A percentile compares a stretch with the other conserved stretches of the same genome.
phyloP scores from a whole-genome alignment of 768 basidiomycete genomes.

The Mycena chlorophos region DNA sequence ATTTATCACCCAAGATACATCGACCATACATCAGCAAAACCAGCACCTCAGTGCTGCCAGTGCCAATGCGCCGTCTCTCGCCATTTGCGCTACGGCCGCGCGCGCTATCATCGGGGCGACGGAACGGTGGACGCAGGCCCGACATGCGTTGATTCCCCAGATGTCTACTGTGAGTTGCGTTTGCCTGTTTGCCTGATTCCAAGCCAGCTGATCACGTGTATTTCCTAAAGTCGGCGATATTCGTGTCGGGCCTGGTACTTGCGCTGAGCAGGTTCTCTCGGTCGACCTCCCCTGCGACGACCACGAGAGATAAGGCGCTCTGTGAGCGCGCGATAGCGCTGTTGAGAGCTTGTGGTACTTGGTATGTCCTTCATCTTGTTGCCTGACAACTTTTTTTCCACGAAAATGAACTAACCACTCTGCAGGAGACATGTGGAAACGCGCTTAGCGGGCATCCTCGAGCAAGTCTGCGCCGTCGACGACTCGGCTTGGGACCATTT shows the following conservation, averaged over 20 bases:
- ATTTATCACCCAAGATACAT: neutral
- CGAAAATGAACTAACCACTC: neutral
- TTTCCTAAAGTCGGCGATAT: neutral
- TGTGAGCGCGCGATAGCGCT: neutral
- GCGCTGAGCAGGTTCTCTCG: neutral
- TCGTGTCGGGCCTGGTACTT: neutral
- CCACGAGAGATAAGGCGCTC: neutral
- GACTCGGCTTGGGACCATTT: neutral
- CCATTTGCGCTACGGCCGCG: neutral
- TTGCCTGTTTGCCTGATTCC: neutral
- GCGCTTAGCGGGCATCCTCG: too few relatives aligned
- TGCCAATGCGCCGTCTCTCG: neutral
- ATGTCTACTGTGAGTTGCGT: neutral
- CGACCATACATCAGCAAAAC: neutral
- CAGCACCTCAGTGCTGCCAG: neutral
- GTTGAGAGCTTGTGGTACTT: neutral
- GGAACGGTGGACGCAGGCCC: neutral
- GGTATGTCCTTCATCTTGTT: neutral
- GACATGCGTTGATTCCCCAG: neutral
- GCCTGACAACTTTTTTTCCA: neutral
- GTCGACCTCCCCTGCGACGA: neutral
- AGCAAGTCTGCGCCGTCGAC: neutral
- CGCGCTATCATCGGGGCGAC: neutral
- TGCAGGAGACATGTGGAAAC: neutral
- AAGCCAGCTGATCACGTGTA: neutral